These are phyloP conservation scores for Selenicereus undatus DNA, from an alignment of 148 eudicot genomes.

Conservation along the genomic window DNA sequence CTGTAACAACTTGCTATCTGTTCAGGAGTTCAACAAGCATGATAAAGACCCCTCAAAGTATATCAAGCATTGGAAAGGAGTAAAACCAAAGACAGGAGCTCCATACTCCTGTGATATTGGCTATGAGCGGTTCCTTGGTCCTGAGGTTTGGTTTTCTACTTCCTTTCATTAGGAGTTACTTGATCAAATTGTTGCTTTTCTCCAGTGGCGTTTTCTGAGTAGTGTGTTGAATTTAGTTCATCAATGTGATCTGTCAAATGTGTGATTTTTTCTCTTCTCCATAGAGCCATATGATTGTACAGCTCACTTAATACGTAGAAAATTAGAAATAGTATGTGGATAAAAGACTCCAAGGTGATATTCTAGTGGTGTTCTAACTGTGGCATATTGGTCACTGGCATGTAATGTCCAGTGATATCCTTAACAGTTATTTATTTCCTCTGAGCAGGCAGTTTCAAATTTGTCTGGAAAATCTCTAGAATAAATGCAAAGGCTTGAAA, in stretches of 20 bases:
- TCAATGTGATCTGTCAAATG: not conserved
- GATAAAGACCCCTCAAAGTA: conserved; percentile 92
- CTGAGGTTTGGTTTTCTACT: conserved; percentile 65
- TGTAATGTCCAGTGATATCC: too few species aligned
- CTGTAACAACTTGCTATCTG: conserved; percentile 15
- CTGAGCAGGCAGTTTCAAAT: too few species aligned
- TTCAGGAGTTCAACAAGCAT: conserved; percentile 94
- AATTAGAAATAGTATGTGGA: not conserved
- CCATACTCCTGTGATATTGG: conserved; percentile 95
- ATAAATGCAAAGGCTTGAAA: too few species aligned
- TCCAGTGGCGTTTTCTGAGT: not conserved
- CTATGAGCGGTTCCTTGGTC: conserved; percentile 96
- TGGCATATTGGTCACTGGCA: too few species aligned
- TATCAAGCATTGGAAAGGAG: conserved; percentile 92
- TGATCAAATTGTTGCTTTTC: not conserved
- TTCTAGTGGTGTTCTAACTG: not conserved
- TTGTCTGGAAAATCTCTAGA: too few species aligned
- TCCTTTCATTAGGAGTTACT: conserved; percentile 1
- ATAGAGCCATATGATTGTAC: not conserved
- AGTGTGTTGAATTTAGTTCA: not conserved
- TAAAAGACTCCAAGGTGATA: not conserved
- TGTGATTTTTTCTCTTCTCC: not conserved
- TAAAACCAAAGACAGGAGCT: conserved; percentile 95
- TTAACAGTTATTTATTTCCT: too few species aligned
- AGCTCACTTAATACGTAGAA: too few species aligned